Evolutionary conservation across 2,329 filamentous ascomycete genomes (phyloP), one percentile per base, ranked within the genome.

Genomic region (Beauveria bassiana): DNA sequence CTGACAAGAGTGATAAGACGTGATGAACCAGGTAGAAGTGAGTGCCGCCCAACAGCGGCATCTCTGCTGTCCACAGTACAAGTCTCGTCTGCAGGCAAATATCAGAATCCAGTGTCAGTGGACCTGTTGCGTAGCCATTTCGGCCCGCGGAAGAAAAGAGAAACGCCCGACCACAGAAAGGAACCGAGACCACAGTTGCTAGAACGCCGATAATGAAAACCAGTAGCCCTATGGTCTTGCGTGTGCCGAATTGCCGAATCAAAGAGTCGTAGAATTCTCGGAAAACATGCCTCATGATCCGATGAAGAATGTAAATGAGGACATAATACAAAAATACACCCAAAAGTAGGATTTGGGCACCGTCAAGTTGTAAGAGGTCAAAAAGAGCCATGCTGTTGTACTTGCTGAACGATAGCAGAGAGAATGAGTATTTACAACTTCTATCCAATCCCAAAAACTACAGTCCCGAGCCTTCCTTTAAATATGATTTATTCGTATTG

Each of bases 61-160:
- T 12, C 53, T 66, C 65, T 9, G 65, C 64, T 10, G 53, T 43
- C 65, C 65, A 66, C 4, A 66, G 61, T 2, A 62, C 24, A 6
- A 38, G 28, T 12, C 64, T 58, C 18, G 64, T 62, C 18, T 51
- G 50, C 1, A 66, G 43, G 16, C 65, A 66, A 22, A 62, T 20
- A 12, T 59, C 60, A 24, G 53, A 61, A n/a, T 34, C 16, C 14
- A 52, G n/a, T 8, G 64, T 34, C 49, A 62, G 38, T 4, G 58
- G 18, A 0, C 50, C 45, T 14, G 45, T 47, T 6, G 52, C n/a
- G 16, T 52, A 34, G 6, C 14, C 28, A 12, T 60, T 59, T 6
- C 22, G 20, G 7, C n/a, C 52, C 8, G 10, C 22, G 22, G 61
- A 22, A 22, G 61, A 63, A 1, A 47, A 59, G 20, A 28, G 5